Conservation (phyloP, 2,329 filamentous ascomycete genomes). For the Alternaria arbusti region DNA sequence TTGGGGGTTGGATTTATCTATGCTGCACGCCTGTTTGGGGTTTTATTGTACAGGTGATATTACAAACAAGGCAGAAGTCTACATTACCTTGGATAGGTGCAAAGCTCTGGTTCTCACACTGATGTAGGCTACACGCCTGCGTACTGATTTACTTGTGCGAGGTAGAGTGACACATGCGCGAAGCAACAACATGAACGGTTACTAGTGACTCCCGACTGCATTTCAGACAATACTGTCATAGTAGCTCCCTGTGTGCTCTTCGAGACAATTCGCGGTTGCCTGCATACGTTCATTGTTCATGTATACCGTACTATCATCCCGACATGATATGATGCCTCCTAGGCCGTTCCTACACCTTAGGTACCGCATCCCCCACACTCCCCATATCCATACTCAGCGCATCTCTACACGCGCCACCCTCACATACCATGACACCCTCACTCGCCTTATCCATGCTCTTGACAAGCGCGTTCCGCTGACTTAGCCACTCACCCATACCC, state of each 20-base stretch:
- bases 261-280: no score
- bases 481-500: conserved; percentile 55
- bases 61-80: not conserved
- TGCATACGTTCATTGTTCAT: not conserved
- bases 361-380: conserved; percentile 33
- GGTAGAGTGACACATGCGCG: not conserved
- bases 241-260: not conserved
- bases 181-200: not conserved
- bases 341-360: not conserved
- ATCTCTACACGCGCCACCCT: conserved; percentile 53
- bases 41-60: not conserved
- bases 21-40: not conserved
- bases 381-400: conserved; percentile 44
- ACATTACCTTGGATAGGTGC: not conserved
- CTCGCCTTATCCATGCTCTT: conserved; percentile 49
- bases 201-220: not conserved
- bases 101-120: not conserved
- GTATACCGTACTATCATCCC: not conserved
- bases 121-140: not conserved
- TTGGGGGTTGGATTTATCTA: no score
- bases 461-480: conserved; percentile 57
- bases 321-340: not conserved
- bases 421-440: conserved; percentile 48
- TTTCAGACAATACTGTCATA: not conserved
- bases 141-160: fast-evolving